Evolutionary conservation across 495 filamentous ascomycete genomes (phyloP).

Genomic region (Penicillium malachiteum): DNA sequence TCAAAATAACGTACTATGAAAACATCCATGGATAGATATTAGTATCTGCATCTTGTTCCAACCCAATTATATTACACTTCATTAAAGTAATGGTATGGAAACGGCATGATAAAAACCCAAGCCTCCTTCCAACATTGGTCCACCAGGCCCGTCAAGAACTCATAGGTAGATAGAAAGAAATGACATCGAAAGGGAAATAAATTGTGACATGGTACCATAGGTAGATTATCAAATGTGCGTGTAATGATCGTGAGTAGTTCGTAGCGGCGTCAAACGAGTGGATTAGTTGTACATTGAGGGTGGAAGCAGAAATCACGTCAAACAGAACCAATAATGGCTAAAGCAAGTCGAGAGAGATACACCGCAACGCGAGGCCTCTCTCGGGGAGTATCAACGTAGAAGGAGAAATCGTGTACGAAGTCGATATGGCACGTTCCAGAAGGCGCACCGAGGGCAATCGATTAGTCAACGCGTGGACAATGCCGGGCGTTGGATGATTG

Average conservation of each 20-base stretch:
- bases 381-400: constrained; percentile 16
- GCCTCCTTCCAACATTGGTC: constrained; percentile 1
- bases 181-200: background rate
- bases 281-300: constrained; percentile 6
- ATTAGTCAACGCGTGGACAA: background rate
- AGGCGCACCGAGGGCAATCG: background rate
- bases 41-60: background rate
- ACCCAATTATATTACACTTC: constrained; percentile 32
- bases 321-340: constrained; percentile 6
- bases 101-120: constrained; percentile 7
- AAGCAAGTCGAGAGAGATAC: constrained; percentile 10
- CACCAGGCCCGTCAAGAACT: constrained; percentile 19
- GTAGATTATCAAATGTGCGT: constrained; percentile 9
- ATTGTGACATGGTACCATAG: background rate
- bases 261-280: constrained; percentile 27
- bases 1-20: no score
- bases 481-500: no score
- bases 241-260: constrained; percentile 29
- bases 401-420: constrained; percentile 9
- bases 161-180: constrained; percentile 3
- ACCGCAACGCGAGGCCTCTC: constrained; percentile 5
- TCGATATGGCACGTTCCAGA: background rate
- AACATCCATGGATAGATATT: background rate
- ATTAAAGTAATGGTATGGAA: constrained; percentile 9
- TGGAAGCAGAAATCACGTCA: constrained; percentile 1